phyloP scores from a whole-genome alignment of 345 rosid genomes.

The Corymbia maculata region DNA sequence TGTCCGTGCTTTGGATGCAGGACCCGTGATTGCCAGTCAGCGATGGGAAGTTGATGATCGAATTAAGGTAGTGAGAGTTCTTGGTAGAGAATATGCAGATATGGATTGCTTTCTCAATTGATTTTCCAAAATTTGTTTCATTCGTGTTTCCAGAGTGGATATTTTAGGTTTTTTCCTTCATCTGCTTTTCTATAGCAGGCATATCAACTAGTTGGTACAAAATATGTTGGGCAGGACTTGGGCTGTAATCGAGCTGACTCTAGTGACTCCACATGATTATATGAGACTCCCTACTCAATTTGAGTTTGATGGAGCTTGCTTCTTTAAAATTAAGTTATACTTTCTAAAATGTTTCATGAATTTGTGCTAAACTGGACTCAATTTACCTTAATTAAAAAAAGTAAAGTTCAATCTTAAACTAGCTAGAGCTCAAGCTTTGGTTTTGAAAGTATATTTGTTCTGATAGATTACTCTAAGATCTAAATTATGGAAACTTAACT shows the following conservation, averaged over 20 bases:
- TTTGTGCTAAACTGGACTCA: neutral
- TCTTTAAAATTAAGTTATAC: neutral
- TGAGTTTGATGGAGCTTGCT: neutral
- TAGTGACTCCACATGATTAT: neutral
- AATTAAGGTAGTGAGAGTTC: constrained; percentile 49
- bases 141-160: neutral
- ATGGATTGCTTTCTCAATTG: neutral
- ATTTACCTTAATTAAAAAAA: neutral
- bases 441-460: neutral
- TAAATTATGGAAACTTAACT: neutral
- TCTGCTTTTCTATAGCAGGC: neutral
- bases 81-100: neutral
- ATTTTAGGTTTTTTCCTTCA: neutral
- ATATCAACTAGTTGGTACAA: neutral
- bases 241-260: neutral
- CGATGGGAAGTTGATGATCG: constrained; percentile 59
- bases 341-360: neutral
- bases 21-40: constrained; percentile 70
- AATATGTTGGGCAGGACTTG: neutral
- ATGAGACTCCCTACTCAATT: neutral
- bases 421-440: neutral
- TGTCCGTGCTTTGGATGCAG: constrained; percentile 80
- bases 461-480: neutral
- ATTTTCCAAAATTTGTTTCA: neutral
- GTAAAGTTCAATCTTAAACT: neutral